A percentile compares a stretch with the other conserved stretches of the same genome.
Evolutionary conservation across 139 green algal species (phyloP).

Genomic region (Chlorella vulgaris): DNA sequence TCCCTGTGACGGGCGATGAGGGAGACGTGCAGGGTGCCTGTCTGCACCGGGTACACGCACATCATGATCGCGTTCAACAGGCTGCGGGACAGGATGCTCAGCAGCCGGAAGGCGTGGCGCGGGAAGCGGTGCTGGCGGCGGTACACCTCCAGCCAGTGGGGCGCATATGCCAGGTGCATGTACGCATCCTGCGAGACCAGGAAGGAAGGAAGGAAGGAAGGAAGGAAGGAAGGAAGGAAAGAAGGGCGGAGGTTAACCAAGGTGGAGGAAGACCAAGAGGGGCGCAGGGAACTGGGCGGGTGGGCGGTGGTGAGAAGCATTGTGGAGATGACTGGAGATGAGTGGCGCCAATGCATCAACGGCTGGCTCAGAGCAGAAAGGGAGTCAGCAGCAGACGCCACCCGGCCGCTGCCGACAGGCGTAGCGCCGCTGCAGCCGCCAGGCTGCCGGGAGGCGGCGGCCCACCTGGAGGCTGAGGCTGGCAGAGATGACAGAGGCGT

Average conservation of each 20-base stretch:
- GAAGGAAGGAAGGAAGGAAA: background rate
- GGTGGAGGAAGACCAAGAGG: too few species aligned
- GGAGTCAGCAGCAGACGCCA: too few species aligned
- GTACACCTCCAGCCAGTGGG: conserved; percentile 21
- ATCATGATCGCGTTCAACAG: conserved; percentile 21
- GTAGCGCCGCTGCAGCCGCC: too few species aligned
- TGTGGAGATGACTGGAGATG: too few species aligned
- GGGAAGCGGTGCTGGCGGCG: conserved; percentile 18
- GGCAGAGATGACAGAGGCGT: background rate
- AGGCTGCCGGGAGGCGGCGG: too few species aligned
- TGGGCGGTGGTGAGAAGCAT: too few species aligned
- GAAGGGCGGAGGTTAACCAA: too few species aligned
- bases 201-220: background rate
- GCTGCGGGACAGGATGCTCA: background rate
- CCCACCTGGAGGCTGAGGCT: background rate
- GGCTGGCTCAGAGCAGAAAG: too few species aligned
- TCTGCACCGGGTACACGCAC: conserved; percentile 10
- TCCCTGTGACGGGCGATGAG: conserved; percentile 1
- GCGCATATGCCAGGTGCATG: background rate
- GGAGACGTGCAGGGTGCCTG: conserved; percentile 2
- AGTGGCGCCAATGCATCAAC: too few species aligned
- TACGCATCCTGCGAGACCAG: background rate
- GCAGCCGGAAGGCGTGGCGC: background rate
- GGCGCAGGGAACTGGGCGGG: too few species aligned
- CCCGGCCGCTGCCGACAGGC: too few species aligned